Conservation (phyloP, 768 basidiomycete genomes). For the Lactifluus echinatus region DNA sequence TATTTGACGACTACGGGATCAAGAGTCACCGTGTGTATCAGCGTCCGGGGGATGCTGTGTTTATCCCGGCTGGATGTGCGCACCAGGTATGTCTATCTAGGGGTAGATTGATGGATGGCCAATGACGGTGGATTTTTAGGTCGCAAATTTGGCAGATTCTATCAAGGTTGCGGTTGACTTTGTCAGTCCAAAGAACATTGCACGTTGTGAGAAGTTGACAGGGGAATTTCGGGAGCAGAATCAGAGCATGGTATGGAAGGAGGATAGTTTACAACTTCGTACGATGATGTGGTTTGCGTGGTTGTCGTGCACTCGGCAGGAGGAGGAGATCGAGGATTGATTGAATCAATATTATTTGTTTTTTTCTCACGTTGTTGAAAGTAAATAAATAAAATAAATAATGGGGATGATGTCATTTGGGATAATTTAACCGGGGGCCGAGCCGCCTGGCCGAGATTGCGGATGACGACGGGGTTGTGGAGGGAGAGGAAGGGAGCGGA, state of each 20-base stretch:
- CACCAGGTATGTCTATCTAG: constrained; percentile 59
- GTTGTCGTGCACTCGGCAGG: constrained; percentile 56
- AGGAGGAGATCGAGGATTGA: constrained; percentile 25
- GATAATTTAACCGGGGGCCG: background rate
- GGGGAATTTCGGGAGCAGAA: constrained; percentile 89
- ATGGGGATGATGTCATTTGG: background rate
- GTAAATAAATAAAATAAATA: too few species aligned
- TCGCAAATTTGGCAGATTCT: constrained; percentile 89
- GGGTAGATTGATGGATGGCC: background rate
- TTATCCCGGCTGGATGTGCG: constrained; percentile 91
- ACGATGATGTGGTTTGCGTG: constrained; percentile 95
- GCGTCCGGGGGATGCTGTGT: constrained; percentile 84
- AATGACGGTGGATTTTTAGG: constrained; percentile 36
- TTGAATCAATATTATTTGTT: background rate
- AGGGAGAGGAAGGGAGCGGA: too few species aligned
- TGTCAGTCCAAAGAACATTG: constrained; percentile 88
- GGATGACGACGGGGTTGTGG: too few species aligned
- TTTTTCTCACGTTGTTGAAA: too few species aligned
- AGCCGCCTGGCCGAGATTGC: too few species aligned
- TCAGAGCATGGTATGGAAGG: constrained; percentile 82
- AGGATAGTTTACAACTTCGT: constrained; percentile 84
- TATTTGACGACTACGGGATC: constrained; percentile 62
- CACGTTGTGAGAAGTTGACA: constrained; percentile 76
- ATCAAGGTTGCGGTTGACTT: constrained; percentile 95
- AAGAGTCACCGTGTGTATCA: constrained; percentile 82